phyloP scores from a whole-genome alignment of 2,329 filamentous ascomycete genomes.

The Botrytis tulipae region DNA sequence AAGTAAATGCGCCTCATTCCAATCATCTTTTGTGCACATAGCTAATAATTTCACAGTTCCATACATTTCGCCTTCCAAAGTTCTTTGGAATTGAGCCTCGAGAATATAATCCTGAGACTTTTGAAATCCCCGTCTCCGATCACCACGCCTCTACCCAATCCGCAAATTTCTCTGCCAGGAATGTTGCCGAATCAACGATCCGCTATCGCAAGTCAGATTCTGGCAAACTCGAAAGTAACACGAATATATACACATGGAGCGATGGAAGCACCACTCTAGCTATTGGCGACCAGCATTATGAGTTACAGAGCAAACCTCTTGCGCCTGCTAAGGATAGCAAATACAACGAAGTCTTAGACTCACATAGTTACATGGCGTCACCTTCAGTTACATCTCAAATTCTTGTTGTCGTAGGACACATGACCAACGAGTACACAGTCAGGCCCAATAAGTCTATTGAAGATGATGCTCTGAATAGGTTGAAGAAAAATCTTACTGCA shows the following conservation, averaged over 20 bases:
- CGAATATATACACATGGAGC: slow-evolving; percentile 73
- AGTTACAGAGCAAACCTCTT: slow-evolving; percentile 67
- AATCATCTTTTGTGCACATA: slow-evolving; percentile 1
- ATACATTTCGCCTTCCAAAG: slow-evolving; percentile 67
- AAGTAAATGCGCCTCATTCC: slow-evolving; percentile 46
- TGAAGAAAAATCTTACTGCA: slow-evolving; percentile 66
- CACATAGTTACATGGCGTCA: slow-evolving; percentile 73
- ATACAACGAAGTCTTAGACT: slow-evolving; percentile 67
- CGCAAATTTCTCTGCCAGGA: slow-evolving; percentile 52
- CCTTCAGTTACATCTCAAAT: slow-evolving; percentile 67
- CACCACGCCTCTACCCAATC: slow-evolving; percentile 50
- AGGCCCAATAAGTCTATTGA: slow-evolving; percentile 64
- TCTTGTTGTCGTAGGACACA: slow-evolving; percentile 71
- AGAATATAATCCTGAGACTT: slow-evolving; percentile 64
- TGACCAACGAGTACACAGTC: slow-evolving; percentile 70
- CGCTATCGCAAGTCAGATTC: slow-evolving; percentile 67
- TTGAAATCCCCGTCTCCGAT: slow-evolving; percentile 60
- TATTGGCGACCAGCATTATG: slow-evolving; percentile 74
- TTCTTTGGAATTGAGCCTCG: slow-evolving; percentile 70
- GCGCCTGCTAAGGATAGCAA: slow-evolving; percentile 55
- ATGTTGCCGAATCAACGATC: slow-evolving; percentile 61
- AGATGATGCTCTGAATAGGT: slow-evolving; percentile 67
- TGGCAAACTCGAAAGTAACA: slow-evolving; percentile 69
- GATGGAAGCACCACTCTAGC: slow-evolving; percentile 75
- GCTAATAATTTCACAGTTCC: slow-evolving; percentile 50